A percentile compares a stretch with the other conserved stretches of the same genome.
Conservation (phyloP, 2,329 filamentous ascomycete species). For the Diplodia scrobiculata region DNA sequence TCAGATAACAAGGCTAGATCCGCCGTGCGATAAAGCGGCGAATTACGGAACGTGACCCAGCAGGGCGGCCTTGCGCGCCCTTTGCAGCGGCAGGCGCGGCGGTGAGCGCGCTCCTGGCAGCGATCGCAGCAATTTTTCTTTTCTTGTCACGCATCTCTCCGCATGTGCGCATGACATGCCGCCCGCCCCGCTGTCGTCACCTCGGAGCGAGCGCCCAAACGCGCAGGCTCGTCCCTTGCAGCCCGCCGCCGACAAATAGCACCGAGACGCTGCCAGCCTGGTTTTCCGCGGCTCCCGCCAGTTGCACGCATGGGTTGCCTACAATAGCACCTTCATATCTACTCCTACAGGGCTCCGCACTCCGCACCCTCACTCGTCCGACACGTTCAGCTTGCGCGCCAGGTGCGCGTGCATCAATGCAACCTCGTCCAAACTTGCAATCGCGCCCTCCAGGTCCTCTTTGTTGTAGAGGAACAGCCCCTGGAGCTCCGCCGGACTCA, state of each 20-base stretch:
- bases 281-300: conserved; percentile 8
- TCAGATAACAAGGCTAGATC: conserved; percentile 28
- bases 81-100: conserved; percentile 22
- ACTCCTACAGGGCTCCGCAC: not conserved
- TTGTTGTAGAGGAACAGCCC: conserved; percentile 96
- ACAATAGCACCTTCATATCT: not conserved
- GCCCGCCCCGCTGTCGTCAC: conserved; percentile 12
- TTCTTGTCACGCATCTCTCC: not conserved
- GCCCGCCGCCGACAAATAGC: not conserved
- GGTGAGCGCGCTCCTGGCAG: not conserved
- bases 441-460: conserved; percentile 82
- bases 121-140: conserved; percentile 19
- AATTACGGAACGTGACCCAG: conserved; percentile 16
- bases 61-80: conserved; percentile 1
- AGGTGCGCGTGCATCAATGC: conserved; percentile 29
- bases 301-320: not conserved
- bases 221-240: conserved; percentile 23
- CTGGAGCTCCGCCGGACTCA: conserved; percentile 89
- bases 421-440: conserved; percentile 72
- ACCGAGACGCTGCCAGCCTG: not conserved
- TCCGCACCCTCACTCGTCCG: not conserved
- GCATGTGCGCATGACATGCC: conserved; percentile 24
- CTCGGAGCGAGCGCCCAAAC: conserved; percentile 3
- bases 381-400: conserved; percentile 18
- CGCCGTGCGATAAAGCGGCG: conserved; percentile 27